Percentiles rank a stretch among this genome's conserved stretches.
Evolutionary conservation across 306 rosid genomes (phyloP).

Genomic region (Sicyos baderoa): DNA sequence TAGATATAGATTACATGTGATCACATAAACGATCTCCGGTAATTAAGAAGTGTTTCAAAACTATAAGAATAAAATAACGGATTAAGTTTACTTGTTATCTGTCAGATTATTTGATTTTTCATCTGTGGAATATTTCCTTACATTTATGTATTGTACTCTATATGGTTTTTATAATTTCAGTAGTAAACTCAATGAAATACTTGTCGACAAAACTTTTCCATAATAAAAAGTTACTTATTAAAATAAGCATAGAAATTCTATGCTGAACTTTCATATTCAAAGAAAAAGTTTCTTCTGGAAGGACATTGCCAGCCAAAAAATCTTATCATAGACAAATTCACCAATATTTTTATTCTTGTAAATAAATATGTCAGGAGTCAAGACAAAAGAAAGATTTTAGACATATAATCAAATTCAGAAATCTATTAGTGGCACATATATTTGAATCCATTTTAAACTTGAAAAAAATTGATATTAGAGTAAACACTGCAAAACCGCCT

Average conservation of each 20-base stretch:
- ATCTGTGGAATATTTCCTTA: not conserved
- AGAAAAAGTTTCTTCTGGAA: not conserved
- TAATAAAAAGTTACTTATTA: not conserved
- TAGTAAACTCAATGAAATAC: not conserved
- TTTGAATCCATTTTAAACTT: not conserved
- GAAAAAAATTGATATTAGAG: not conserved
- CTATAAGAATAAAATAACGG: too few relatives aligned
- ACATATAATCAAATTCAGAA: not conserved
- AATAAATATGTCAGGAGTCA: not conserved
- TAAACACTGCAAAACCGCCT: not conserved
- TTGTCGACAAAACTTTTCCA: not conserved
- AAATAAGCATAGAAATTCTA: not conserved
- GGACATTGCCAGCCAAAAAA: not conserved
- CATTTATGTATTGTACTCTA: not conserved
- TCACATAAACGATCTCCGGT: too few relatives aligned
- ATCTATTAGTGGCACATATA: not conserved
- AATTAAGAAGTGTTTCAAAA: too few relatives aligned
- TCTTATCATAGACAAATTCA: not conserved
- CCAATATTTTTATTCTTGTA: not conserved
- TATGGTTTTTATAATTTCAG: not conserved
- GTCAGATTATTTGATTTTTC: not conserved
- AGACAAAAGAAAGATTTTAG: too few relatives aligned
- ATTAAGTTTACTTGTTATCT: not conserved
- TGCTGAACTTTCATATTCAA: not conserved
- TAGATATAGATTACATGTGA: too few relatives aligned